phyloP scores from a whole-genome alignment of 139 green algal species.

The Yamagishiella unicocca region DNA sequence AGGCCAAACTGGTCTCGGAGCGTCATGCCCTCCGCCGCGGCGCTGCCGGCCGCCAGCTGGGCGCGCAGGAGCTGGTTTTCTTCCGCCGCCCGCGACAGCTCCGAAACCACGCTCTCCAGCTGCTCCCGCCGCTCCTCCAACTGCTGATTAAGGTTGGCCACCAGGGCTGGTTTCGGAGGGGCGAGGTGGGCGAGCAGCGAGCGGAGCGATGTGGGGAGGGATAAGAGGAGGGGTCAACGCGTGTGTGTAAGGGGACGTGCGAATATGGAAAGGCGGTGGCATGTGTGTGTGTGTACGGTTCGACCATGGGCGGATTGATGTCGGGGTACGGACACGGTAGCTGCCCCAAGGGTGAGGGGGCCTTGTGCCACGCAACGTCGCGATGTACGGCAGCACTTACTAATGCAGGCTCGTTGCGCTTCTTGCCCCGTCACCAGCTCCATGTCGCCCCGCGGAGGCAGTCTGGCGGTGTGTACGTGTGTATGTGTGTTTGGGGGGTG shows the following conservation, averaged over 20 bases:
- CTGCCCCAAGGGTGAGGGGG: neutral
- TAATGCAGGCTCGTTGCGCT: conserved; percentile 12
- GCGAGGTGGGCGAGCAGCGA: neutral
- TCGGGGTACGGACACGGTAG: neutral
- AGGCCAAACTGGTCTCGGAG: conserved; percentile 24
- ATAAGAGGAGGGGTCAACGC: neutral
- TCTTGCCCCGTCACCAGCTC: neutral
- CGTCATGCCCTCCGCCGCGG: neutral
- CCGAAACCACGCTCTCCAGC: neutral
- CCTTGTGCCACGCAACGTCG: neutral
- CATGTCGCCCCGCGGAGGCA: conserved; percentile 5
- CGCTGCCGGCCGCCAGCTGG: neutral
- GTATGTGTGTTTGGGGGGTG: neutral
- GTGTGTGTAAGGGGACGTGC: neutral
- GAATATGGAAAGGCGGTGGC: neutral
- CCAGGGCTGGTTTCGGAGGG: neutral
- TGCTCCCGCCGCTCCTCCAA: neutral
- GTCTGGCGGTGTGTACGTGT: neutral
- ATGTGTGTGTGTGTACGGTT: too few species aligned
- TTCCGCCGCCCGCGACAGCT: neutral
- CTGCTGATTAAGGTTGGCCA: neutral
- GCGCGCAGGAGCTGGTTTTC: neutral
- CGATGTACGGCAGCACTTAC: neutral
- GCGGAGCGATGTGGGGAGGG: neutral
- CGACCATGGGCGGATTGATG: too few species aligned